phyloP scores from a whole-genome alignment of 352 stramenopile genomes.

The Phytophthora uliginosa region DNA sequence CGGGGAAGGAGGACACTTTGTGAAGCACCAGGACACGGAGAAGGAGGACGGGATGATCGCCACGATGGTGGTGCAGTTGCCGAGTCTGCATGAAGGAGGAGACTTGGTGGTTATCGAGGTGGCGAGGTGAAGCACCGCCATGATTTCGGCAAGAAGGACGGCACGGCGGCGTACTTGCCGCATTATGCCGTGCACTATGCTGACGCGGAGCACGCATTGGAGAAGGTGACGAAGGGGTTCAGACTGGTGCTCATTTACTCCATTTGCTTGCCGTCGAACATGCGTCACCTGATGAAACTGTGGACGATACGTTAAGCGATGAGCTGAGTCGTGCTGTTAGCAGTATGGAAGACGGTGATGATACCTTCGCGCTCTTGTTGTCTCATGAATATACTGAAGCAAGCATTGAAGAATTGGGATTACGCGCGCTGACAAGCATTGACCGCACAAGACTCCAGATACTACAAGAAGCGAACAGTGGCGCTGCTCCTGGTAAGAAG shows the following conservation, averaged over 20 bases:
- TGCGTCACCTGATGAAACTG: not conserved
- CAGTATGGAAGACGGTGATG: not conserved
- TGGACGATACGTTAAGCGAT: not conserved
- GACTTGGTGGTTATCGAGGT: conserved; percentile 30
- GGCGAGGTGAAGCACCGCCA: conserved; percentile 15
- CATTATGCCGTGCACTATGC: conserved; percentile 38
- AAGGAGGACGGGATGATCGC: conserved; percentile 64
- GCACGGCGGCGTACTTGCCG: conserved; percentile 14
- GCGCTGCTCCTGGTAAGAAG: not conserved
- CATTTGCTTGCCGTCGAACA: conserved; percentile 15
- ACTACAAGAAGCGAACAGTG: not conserved
- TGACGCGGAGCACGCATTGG: conserved; percentile 36
- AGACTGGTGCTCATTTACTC: conserved; percentile 37
- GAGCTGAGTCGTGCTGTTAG: not conserved
- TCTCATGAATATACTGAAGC: not conserved
- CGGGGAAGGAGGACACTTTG: conserved; percentile 49
- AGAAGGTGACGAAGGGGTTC: conserved; percentile 29
- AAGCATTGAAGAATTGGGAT: not conserved
- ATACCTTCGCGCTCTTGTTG: too few relatives aligned
- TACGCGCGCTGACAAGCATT: not conserved
- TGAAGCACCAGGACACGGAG: conserved; percentile 60
- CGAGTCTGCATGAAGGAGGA: conserved; percentile 29
- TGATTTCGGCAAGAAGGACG: conserved; percentile 28
- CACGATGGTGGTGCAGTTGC: conserved; percentile 53
- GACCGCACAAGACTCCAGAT: not conserved